These are phyloP conservation scores for Boehmeria nivea DNA, from an alignment of 306 rosid genomes.

Conservation along the genomic window DNA sequence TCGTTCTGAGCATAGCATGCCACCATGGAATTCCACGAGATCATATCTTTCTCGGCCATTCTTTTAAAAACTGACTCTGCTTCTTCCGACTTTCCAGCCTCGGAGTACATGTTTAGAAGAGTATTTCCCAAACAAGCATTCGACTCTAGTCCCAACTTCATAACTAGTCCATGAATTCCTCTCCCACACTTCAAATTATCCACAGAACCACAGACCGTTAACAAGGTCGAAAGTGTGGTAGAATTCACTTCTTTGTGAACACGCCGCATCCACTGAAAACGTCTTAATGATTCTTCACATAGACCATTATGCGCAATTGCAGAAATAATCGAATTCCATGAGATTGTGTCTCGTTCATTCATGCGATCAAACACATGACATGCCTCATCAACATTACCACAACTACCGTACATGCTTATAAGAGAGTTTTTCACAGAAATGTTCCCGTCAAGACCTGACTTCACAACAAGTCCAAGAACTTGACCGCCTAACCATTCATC, in stretches of 20 bases:
- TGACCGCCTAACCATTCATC: constrained; percentile 61
- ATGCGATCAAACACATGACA: constrained; percentile 57
- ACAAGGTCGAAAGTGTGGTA: constrained; percentile 55
- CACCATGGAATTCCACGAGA: constrained; percentile 93
- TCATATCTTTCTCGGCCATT: constrained; percentile 74
- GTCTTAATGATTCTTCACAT: constrained; percentile 52
- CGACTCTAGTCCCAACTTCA: constrained; percentile 65
- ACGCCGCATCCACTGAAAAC: constrained; percentile 51
- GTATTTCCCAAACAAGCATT: constrained; percentile 66
- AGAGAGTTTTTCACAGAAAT: constrained; percentile 78
- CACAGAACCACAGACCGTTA: constrained; percentile 50
- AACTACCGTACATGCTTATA: constrained; percentile 67
- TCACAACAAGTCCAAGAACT: constrained; percentile 57
- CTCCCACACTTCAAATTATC: constrained; percentile 70
- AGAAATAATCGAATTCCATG: constrained; percentile 88
- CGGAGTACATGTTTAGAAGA: constrained; percentile 77
- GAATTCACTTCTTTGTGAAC: constrained; percentile 40
- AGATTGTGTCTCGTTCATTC: constrained; percentile 66
- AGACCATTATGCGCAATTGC: constrained; percentile 53
- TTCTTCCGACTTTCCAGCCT: constrained; percentile 48
- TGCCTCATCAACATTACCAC: constrained; percentile 48
- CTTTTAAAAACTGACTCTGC: constrained; percentile 56
- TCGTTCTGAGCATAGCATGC: constrained; percentile 64
- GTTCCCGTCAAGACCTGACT: constrained; percentile 52
- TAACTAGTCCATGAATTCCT: constrained; percentile 60